phyloP scores from a whole-genome alignment of 2,329 filamentous ascomycete genomes.

The Colletotrichum spinosum region DNA sequence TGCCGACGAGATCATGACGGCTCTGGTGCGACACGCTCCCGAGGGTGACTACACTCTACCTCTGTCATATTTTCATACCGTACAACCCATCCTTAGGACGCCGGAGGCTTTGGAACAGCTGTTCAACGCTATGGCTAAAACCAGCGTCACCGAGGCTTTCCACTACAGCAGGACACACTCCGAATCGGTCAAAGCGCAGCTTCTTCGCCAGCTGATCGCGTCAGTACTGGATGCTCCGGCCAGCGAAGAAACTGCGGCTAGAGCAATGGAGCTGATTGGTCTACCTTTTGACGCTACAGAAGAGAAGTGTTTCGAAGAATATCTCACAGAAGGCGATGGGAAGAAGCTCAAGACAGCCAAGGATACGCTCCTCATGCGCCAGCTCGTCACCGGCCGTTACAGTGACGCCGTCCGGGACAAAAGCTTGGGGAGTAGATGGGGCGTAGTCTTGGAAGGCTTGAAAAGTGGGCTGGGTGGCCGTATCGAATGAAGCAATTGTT shows the following conservation, averaged over 20 bases:
- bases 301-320: constrained; percentile 80
- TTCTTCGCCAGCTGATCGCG: constrained; percentile 75
- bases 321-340: constrained; percentile 73
- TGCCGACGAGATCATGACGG: constrained; percentile 81
- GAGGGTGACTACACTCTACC: constrained; percentile 72
- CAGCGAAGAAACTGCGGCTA: constrained; percentile 58
- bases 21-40: constrained; percentile 72
- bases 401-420: constrained; percentile 59
- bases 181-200: constrained; percentile 68
- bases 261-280: constrained; percentile 77
- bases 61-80: constrained; percentile 82
- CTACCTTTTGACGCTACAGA: constrained; percentile 78
- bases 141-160: constrained; percentile 78
- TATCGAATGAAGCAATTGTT: constrained; percentile 5
- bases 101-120: constrained; percentile 72
- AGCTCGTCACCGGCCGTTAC: constrained; percentile 74
- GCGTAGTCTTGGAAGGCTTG: constrained; percentile 62
- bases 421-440: constrained; percentile 59
- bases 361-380: constrained; percentile 80
- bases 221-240: constrained; percentile 62
- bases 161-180: constrained; percentile 77
- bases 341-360: constrained; percentile 73
- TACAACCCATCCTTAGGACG: constrained; percentile 77
- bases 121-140: constrained; percentile 75
- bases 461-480: constrained; percentile 53